These are phyloP conservation scores for Metschnikowia cubensis DNA, from an alignment of 805 yeast genomes.

Conservation along the genomic window DNA sequence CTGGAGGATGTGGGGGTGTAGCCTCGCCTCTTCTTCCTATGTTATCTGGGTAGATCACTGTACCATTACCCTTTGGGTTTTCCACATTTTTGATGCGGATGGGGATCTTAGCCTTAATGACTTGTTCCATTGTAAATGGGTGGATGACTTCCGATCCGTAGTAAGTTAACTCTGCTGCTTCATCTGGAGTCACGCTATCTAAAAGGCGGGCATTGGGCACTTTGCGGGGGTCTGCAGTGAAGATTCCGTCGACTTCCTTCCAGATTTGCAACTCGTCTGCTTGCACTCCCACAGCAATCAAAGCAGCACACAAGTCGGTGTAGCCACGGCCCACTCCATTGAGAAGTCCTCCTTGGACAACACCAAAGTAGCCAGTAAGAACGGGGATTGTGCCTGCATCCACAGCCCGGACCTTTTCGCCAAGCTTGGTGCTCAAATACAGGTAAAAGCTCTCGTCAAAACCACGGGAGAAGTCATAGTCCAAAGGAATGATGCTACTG, in stretches of 20 bases:
- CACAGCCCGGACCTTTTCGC: slow-evolving; percentile 42
- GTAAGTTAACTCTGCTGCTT: slow-evolving; percentile 96
- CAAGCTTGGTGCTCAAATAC: slow-evolving; percentile 50
- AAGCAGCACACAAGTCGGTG: slow-evolving; percentile 96
- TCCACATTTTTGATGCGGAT: slow-evolving; percentile 94
- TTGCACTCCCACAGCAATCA: slow-evolving; percentile 85
- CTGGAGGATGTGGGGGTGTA: slow-evolving; percentile 95
- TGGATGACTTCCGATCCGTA: slow-evolving; percentile 98
- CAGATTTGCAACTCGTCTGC: slow-evolving; percentile 96
- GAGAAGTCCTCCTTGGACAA: slow-evolving; percentile 91
- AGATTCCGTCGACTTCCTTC: slow-evolving; percentile 99
- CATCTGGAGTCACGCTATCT: slow-evolving; percentile 92
- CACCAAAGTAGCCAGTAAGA: slow-evolving; percentile 92
- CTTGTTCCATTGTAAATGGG: slow-evolving; percentile 99
- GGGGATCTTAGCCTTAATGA: slow-evolving; percentile 91
- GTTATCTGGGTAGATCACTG: slow-evolving; percentile 90
- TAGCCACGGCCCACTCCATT: slow-evolving; percentile 96
- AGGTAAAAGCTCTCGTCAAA: slow-evolving; percentile 66
- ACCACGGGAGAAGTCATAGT: slow-evolving; percentile 51
- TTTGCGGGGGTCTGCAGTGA: slow-evolving; percentile 97
- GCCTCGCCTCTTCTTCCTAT: slow-evolving; percentile 78
- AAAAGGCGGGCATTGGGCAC: slow-evolving; percentile 85
- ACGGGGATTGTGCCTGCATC: slow-evolving; percentile 66
- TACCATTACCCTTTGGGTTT: slow-evolving; percentile 90
- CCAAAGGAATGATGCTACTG: slow-evolving; percentile 64